Base-by-base conservation (phyloP, 2,329 filamentous ascomycete genomes). In the Cladosporium sp. region DNA sequence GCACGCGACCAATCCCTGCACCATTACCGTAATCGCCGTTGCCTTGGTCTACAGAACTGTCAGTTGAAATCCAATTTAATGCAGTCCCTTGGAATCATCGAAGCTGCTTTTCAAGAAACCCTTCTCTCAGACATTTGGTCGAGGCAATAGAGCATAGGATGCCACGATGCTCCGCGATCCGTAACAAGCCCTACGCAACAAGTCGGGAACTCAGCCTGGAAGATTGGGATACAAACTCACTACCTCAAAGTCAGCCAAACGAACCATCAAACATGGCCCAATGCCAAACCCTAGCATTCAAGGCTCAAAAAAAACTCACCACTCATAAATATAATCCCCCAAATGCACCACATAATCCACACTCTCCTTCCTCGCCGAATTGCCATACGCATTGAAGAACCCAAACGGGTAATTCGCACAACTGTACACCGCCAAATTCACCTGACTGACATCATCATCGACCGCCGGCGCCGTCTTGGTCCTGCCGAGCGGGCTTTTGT, bases 341-440 rank as follows among this genome's bases (percentile, higher is more conserved):
- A 57, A 48, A 40, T 60, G 59, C 19, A 63, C 52, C 5, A 73
- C 67, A 45, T 70, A 73, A 48, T 73, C 70, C 4, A 72, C 68
- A 9, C 65, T 67, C 47, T 72, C 60, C 50, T 59, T 61, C n/a
- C 60, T 51, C 3, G 56, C 58, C 17, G 54, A 42, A 24, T 60
- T 61, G 12, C 61, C 61, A 27, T 62, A 63, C 3, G 60, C 57
- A 45, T 63, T 62, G 52, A 63, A 62, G 47, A 51, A 61, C 4
- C 59, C 60, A 40, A 48, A 51, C 2, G 59, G 60, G 32, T 58
- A 62, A 52, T 61, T 62, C n/a, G 55, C 55, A 54, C 60, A 62
- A 13, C 54, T 58, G 49, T 59, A 64, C 34, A 62, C 60, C 15
- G 61, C 61, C 13, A 61, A 36, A 12, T 59, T 54, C 18, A 63